A percentile compares a stretch with the other conserved stretches of the same genome.
Evolutionary conservation across 2,329 filamentous ascomycete genomes (phyloP).

Genomic region (Dissoconium aciculare): DNA sequence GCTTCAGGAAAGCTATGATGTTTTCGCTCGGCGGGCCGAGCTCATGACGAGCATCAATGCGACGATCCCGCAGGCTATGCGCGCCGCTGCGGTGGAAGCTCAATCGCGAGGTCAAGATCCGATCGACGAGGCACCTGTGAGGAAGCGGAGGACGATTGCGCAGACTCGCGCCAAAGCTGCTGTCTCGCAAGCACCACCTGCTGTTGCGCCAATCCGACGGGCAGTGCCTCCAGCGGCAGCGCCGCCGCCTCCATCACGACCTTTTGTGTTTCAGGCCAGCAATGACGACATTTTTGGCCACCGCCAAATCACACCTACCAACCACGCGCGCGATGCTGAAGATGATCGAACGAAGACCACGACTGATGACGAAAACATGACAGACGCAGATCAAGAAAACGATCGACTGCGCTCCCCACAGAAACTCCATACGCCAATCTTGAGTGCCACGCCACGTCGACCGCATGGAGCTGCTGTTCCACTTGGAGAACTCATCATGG

Average conservation of each 20-base stretch:
- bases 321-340: conserved; percentile 3
- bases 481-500: conserved; percentile 19
- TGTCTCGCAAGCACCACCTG: conserved; percentile 13
- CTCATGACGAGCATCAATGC: conserved; percentile 50
- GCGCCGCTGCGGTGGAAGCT: conserved; percentile 35
- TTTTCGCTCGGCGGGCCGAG: conserved; percentile 41
- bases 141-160: conserved; percentile 17
- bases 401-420: conserved; percentile 30
- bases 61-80: conserved; percentile 33
- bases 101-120: conserved; percentile 31
- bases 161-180: conserved; percentile 12
- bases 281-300: conserved; percentile 13
- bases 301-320: conserved; percentile 1
- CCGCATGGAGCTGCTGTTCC: conserved; percentile 19
- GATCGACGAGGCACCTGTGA: conserved; percentile 12
- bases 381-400: conserved; percentile 35
- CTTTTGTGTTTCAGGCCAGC: conserved; percentile 15
- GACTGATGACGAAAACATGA: conserved; percentile 23
- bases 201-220: conserved; percentile 8
- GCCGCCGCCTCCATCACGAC: conserved; percentile 6
- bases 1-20: conserved; percentile 43
- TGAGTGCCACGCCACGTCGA: conserved; percentile 16
- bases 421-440: conserved; percentile 20
- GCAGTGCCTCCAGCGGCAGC: conserved; percentile 3
- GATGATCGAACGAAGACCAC: conserved; percentile 6